These are phyloP conservation scores for Gliomastix tumulicola DNA, from an alignment of 2,329 filamentous ascomycete species.

Conservation along the genomic window DNA sequence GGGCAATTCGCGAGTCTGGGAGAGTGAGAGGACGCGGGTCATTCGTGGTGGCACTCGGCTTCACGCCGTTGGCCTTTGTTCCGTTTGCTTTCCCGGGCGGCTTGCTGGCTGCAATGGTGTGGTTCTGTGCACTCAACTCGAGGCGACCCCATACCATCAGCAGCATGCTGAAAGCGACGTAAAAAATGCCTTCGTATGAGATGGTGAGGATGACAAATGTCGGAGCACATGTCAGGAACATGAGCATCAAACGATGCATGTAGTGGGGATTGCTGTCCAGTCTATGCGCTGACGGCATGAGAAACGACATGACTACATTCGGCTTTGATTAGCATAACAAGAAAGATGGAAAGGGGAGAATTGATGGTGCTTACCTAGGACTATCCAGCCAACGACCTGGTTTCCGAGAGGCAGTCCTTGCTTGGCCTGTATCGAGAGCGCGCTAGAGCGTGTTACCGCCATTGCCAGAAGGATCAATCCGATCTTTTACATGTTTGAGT, in stretches of 20 bases:
- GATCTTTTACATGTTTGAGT: too few relatives aligned
- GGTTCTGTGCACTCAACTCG: slow-evolving; percentile 60
- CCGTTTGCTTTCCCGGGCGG: slow-evolving; percentile 5
- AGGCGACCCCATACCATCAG: slow-evolving; percentile 87
- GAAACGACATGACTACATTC: slow-evolving; percentile 69
- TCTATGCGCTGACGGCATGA: slow-evolving; percentile 75
- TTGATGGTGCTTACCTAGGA: slow-evolving; percentile 56
- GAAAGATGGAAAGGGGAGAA: not conserved
- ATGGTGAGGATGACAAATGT: slow-evolving; percentile 95
- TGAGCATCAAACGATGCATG: slow-evolving; percentile 77
- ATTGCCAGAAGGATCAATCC: slow-evolving; percentile 77
- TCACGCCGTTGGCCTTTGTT: not conserved
- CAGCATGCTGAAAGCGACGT: slow-evolving; percentile 78
- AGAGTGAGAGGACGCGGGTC: slow-evolving; percentile 62
- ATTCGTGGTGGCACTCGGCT: slow-evolving; percentile 4
- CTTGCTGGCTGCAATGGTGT: too few relatives aligned
- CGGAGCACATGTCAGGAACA: slow-evolving; percentile 89
- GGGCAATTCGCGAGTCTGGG: slow-evolving; percentile 77
- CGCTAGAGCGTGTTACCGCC: slow-evolving; percentile 79
- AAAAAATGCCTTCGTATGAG: slow-evolving; percentile 95
- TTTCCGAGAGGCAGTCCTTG: slow-evolving; percentile 81
- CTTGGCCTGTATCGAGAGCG: slow-evolving; percentile 78
- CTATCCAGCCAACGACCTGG: slow-evolving; percentile 77
- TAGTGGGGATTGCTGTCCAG: slow-evolving; percentile 80
- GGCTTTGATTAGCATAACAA: too few relatives aligned